Evolutionary conservation across 495 filamentous ascomycete species (phyloP), one percentile per base, ranked within the genome.

Genomic region (Hypoxylon rickii): DNA sequence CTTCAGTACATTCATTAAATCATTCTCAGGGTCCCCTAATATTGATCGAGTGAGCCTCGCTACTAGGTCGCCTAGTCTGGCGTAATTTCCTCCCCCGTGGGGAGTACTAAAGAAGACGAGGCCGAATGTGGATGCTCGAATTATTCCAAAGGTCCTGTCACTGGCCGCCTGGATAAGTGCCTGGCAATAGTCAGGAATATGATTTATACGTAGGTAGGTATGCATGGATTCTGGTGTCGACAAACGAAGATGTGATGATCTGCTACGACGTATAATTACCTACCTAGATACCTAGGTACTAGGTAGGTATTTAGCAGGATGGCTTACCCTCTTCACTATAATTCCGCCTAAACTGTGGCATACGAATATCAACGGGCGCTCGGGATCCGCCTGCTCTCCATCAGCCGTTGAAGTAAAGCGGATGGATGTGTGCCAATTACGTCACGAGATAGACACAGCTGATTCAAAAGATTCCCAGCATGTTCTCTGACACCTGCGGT

Each of bases 401-500:
- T 55, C 16, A 45, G 44, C 2, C 3, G 20, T 38, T 16, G 10
- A 11, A 40, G n/a, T 20, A 19, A 1, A 3, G 7, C 11, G 15
- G 15, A 32, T 39, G n/a, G n/a, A n/a, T 24, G 4, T 2, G 3
- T 2, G 3, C 13, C 4, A 34, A 45, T 13, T 38, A 62, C 58
- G 1, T 1, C 13, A 16, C 56, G 33, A 13, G 26, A 39, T 47
- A 22, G 12, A 0, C 62, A 42, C 3, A 71, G 41, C 8, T 45
- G 57, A 36, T 65, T 66, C 11, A 72, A 40, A 2, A 74, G 46
- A 15, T 68, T 68, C 16, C 64, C 50, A 1, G 70, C 66, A 17
- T 72, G 68, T 21, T 74, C 70, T 13, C 58, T 44, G 8, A 74
- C 59, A 0, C 66, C 71, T 16, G 66, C 65, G 8, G 46, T 32